phyloP scores from a whole-genome alignment of 2,329 filamentous ascomycete genomes.

The Aspergillus japonicus region DNA sequence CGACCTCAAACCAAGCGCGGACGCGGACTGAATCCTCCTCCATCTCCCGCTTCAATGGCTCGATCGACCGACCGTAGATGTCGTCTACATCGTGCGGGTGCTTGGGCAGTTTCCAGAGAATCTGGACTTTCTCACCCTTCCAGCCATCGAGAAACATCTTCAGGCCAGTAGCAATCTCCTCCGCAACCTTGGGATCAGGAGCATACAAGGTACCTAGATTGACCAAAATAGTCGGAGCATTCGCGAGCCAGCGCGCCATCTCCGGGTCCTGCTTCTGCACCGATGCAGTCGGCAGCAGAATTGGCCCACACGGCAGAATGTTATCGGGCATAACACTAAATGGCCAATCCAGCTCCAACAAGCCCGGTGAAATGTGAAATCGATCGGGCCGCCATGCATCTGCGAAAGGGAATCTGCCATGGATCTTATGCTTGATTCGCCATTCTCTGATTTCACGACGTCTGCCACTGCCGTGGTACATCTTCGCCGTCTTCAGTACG shows the following conservation, averaged over 20 bases:
- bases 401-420: slow-evolving; percentile 28
- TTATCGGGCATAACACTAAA: slow-evolving; percentile 38
- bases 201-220: slow-evolving; percentile 48
- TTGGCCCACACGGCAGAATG: slow-evolving; percentile 49
- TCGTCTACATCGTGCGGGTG: slow-evolving; percentile 22
- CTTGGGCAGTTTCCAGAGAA: slow-evolving; percentile 43
- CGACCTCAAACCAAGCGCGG: slow-evolving; percentile 43
- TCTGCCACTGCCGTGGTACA: slow-evolving; percentile 26
- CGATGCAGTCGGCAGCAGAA: slow-evolving; percentile 37
- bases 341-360: slow-evolving; percentile 44
- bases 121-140: slow-evolving; percentile 27
- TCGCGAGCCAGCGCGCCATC: slow-evolving; percentile 46
- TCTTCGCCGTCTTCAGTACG: slow-evolving; percentile 29
- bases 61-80: slow-evolving; percentile 23
- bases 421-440: slow-evolving; percentile 28
- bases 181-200: slow-evolving; percentile 34
- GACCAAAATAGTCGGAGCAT: slow-evolving; percentile 48
- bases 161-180: slow-evolving; percentile 42
- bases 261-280: slow-evolving; percentile 43
- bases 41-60: slow-evolving; percentile 24
- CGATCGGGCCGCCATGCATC: slow-evolving; percentile 27
- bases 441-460: slow-evolving; percentile 24
- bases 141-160: slow-evolving; percentile 35
- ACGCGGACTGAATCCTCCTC: slow-evolving; percentile 38
- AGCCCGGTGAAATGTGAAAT: slow-evolving; percentile 30